phyloP scores from a whole-genome alignment of 1,284 basidiomycete species.

The Cystobasidium pallidum region DNA sequence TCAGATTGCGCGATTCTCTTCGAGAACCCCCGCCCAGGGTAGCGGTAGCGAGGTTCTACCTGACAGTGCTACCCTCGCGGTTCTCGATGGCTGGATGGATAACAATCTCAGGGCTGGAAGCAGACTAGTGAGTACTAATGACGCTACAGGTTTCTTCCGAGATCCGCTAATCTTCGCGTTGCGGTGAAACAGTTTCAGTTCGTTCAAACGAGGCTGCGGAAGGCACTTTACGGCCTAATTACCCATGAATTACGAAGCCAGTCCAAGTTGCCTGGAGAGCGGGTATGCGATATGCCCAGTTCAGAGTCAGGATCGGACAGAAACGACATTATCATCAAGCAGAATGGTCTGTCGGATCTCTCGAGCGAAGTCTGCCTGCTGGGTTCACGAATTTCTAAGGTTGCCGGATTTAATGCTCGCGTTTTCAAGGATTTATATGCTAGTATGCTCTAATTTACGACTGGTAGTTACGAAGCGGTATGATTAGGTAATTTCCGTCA shows the following conservation, averaged over 20 bases:
- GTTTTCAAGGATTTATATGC: constrained; percentile 17
- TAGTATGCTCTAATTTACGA: not conserved
- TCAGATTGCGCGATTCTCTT: constrained; percentile 62
- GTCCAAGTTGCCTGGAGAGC: not conserved
- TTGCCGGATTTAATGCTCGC: constrained; percentile 54
- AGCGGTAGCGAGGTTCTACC: constrained; percentile 52
- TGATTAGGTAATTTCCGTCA: no score
- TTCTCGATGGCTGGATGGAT: constrained; percentile 48
- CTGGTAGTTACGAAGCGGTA: not conserved
- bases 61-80: constrained; percentile 54
- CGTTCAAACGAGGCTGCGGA: constrained; percentile 66
- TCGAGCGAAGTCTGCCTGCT: constrained; percentile 69
- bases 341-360: constrained; percentile 69
- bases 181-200: constrained; percentile 60
- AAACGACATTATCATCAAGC: constrained; percentile 41
- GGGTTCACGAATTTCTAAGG: constrained; percentile 68
- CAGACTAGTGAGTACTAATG: constrained; percentile 39
- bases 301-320: not conserved
- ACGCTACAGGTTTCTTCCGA: no score
- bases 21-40: not conserved
- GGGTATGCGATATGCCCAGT: not conserved
- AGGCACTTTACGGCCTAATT: constrained; percentile 67
- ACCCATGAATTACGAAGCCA: constrained; percentile 54
- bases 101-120: constrained; percentile 44
- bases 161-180: constrained; percentile 44